Evolutionary conservation across 768 basidiomycete genomes (phyloP), one percentile per base, ranked within the genome.

Genomic region (Pleurotus ostreatus): DNA sequence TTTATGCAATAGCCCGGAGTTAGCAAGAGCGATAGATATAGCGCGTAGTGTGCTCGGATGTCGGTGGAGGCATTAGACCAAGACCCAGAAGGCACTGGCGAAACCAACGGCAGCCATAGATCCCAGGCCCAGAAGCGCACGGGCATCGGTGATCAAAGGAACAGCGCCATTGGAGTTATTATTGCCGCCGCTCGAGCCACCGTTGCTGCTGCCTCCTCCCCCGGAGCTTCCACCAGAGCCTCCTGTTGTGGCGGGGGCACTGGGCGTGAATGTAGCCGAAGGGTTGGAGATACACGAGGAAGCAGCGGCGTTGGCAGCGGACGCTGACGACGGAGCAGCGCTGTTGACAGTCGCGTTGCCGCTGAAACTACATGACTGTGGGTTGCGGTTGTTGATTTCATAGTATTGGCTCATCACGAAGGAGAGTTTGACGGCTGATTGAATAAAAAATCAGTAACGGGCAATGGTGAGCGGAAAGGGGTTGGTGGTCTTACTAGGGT

Each of bases 361-460:
- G 52, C 70, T 69, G 66, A 97, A 96, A 73, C 79, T 82, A 72
- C 94, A 96, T 6, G 89, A 77, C 51, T 79, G 73, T 15, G 73
- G 65, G 54, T 84, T 72, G 59, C 80, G 79, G 67, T 79, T 80
- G 55, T 80, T 81, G 26, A 75, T 67, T 63, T 89, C 83, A 65
- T 87, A 95, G 68, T 81, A 93, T 57, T 84, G 74, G 68, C 82
- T 88, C 83, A 95, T 89, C 47, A 87, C 84, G 67, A 82, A 96
- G 18, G 89, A 91, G 37, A 93, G 71, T 76, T 92, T 88, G 70
- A 88, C 78, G 41, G 81, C 91, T 91, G 57, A 22, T 34, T 34
- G 11, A 34, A 8, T 58, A 41, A 37, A 39, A 54, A 41, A 23
- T 59, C 46, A 38, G 56, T 37, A 23, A 59, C 20, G 15, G 12